Evolutionary conservation across 2,329 filamentous ascomycete genomes (phyloP).

Genomic region (Eutypella sp.): DNA sequence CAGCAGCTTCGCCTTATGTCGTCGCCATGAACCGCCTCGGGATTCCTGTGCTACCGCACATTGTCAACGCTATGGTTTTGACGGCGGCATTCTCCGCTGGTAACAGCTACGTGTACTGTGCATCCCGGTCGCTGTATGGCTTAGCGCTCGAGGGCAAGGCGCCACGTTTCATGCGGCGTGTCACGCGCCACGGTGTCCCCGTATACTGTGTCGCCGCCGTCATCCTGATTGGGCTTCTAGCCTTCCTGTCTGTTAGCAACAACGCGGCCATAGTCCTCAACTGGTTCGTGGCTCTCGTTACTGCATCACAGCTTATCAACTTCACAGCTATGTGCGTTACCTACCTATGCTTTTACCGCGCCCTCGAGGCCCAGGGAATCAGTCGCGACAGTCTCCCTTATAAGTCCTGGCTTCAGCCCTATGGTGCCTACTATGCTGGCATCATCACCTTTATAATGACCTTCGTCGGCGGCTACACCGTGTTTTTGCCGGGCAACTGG

Average conservation of each 20-base stretch:
- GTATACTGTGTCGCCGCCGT: conserved; percentile 67
- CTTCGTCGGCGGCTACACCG: conserved; percentile 69
- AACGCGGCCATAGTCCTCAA: conserved; percentile 61
- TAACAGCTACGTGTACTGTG: conserved; percentile 65
- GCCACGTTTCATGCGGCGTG: conserved; percentile 53
- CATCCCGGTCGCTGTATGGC: conserved; percentile 63
- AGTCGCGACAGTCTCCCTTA: conserved; percentile 65
- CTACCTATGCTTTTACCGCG: conserved; percentile 68
- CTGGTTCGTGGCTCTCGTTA: conserved; percentile 67
- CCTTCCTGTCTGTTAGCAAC: conserved; percentile 68
- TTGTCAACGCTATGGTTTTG: conserved; percentile 69
- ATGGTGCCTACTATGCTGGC: conserved; percentile 63
- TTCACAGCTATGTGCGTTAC: conserved; percentile 65
- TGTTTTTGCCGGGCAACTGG: conserved; percentile 69
- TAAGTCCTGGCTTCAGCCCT: conserved; percentile 65
- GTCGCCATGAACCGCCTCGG: conserved; percentile 63
- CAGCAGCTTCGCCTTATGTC: conserved; percentile 64
- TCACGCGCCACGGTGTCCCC: conserved; percentile 63
- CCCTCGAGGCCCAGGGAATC: conserved; percentile 64
- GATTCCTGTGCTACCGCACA: conserved; percentile 60
- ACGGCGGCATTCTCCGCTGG: conserved; percentile 63
- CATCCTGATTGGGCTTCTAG: conserved; percentile 62
- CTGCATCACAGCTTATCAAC: conserved; percentile 70
- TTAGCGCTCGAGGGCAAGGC: conserved; percentile 66
- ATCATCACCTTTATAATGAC: conserved; percentile 63